Conservation (phyloP, 257 asterid species). For the Solanum rostratum region DNA sequence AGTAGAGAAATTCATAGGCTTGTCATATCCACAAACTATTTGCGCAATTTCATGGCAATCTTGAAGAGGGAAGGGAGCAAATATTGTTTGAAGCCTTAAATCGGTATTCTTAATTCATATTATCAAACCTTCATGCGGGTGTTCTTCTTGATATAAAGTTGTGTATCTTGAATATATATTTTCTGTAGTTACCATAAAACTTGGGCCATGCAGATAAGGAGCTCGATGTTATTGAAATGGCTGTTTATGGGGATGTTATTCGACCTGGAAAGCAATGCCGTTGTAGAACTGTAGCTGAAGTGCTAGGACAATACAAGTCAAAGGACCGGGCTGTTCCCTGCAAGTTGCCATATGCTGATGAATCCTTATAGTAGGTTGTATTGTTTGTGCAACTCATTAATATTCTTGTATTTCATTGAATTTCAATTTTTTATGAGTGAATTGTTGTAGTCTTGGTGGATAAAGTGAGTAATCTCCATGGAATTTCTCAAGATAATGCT, state of each 20-base stretch:
- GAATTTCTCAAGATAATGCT: background rate
- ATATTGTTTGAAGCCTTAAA: too few relatives aligned
- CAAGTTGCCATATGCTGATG: conserved; percentile 39
- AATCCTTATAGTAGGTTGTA: conserved; percentile 5
- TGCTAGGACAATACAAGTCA: conserved; percentile 67
- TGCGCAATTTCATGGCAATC: too few relatives aligned
- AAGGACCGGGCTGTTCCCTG: conserved; percentile 58
- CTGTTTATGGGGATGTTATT: conserved; percentile 84
- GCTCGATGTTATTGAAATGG: conserved; percentile 82
- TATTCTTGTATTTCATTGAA: background rate
- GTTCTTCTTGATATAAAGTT: too few relatives aligned
- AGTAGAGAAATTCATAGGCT: too few relatives aligned
- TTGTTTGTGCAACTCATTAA: background rate
- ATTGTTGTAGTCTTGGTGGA: background rate
- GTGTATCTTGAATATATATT: too few relatives aligned
- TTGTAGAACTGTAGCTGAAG: conserved; percentile 81
- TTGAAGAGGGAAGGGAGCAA: too few relatives aligned
- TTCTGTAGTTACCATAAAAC: background rate
- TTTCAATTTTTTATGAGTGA: background rate
- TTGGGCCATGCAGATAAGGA: conserved; percentile 50
- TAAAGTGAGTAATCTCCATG: background rate
- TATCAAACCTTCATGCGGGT: background rate
- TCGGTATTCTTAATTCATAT: too few relatives aligned
- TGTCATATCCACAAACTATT: too few relatives aligned
- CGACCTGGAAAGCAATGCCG: conserved; percentile 91